Evolutionary conservation across 2,329 filamentous ascomycete genomes (phyloP).

Genomic region (Pestalotiopsis sp.): DNA sequence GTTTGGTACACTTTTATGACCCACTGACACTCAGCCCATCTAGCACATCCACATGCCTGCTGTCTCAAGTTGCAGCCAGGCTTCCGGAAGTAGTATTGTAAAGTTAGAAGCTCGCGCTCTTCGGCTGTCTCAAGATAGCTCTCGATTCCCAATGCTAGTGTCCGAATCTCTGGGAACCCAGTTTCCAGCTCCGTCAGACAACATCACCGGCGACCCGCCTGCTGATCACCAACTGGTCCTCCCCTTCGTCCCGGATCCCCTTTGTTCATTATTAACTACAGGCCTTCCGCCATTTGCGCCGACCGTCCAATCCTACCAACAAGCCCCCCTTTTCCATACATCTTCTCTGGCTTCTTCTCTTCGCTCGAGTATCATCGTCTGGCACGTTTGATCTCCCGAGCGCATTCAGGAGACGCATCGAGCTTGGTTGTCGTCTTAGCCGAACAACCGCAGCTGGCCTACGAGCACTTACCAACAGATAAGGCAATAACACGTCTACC

Average conservation of each 20-base stretch:
- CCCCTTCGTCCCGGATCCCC: constrained; percentile 5
- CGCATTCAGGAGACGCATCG: constrained; percentile 22
- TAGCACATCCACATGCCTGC: background rate
- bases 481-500: background rate
- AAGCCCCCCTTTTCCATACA: constrained; percentile 1
- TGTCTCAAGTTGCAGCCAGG: background rate
- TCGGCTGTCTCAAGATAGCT: background rate
- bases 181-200: constrained; percentile 7
- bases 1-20: background rate
- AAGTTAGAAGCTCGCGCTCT: background rate
- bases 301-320: background rate
- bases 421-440: constrained; percentile 11
- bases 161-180: constrained; percentile 6
- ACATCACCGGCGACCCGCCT: constrained; percentile 2
- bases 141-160: background rate
- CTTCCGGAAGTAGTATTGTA: background rate
- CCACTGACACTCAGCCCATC: background rate
- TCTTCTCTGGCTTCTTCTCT: constrained; percentile 26
- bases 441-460: background rate
- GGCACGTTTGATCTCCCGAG: constrained; percentile 20
- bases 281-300: background rate
- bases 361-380: constrained; percentile 30
- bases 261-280: constrained; percentile 3
- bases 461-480: constrained; percentile 1
- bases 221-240: constrained; percentile 9